Evolutionary conservation across 148 eudicot genomes (phyloP).

Genomic region (Cornus controversa): DNA sequence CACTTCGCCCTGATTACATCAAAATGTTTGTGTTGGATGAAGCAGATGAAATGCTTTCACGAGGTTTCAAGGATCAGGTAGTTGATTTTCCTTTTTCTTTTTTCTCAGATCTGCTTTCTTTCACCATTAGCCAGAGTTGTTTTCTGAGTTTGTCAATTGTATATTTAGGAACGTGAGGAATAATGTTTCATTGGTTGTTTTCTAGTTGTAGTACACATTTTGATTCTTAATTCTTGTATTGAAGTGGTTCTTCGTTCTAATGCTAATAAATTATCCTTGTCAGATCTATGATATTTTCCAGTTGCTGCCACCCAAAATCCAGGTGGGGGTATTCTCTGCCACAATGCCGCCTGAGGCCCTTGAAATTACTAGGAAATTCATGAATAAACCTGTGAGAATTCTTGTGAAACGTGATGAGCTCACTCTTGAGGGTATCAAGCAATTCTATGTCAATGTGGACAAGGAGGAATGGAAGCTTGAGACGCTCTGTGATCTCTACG

Average conservation of each 20-base stretch:
- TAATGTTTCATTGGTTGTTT: not conserved
- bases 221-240: not conserved
- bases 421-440: slow-evolving; percentile 82
- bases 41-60: slow-evolving; percentile 88
- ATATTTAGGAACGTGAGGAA: not conserved
- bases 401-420: slow-evolving; percentile 85
- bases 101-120: not conserved
- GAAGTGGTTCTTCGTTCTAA: slow-evolving; percentile 1
- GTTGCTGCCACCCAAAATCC: slow-evolving; percentile 68
- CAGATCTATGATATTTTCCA: slow-evolving; percentile 76
- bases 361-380: slow-evolving; percentile 73
- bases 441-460: slow-evolving; percentile 69
- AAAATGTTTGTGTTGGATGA: slow-evolving; percentile 82
- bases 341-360: slow-evolving; percentile 89
- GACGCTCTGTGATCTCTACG: slow-evolving; percentile 74
- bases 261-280: not conserved
- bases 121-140: not conserved
- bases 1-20: slow-evolving; percentile 58
- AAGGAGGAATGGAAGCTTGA: slow-evolving; percentile 86
- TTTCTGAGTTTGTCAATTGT: not conserved
- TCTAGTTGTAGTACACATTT: not conserved
- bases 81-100: not conserved
- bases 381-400: slow-evolving; percentile 78
- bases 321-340: slow-evolving; percentile 79
- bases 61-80: slow-evolving; percentile 86